Conservation (phyloP, 23 red algal species). For the Gracilaria gracilis region DNA sequence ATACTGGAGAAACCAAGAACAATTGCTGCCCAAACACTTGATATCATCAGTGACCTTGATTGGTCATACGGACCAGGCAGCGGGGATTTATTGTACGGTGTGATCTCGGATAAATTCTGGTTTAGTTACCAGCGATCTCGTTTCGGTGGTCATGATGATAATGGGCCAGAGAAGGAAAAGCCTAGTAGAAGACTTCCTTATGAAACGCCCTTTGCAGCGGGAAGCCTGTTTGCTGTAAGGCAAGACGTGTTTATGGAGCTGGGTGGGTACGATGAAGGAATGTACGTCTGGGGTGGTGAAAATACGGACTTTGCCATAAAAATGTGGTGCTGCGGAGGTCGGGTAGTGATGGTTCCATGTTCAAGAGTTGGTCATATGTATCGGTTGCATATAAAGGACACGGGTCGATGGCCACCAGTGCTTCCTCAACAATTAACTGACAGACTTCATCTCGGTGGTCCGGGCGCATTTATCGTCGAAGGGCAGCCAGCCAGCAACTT, state of each 20-base stretch:
- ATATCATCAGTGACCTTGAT: slow-evolving; percentile 74
- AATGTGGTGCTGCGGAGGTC: slow-evolving; percentile 64
- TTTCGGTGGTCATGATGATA: slow-evolving; percentile 51
- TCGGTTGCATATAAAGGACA: slow-evolving; percentile 55
- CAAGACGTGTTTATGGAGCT: slow-evolving; percentile 55
- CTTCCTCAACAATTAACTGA: slow-evolving; percentile 56
- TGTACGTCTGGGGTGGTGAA: slow-evolving; percentile 79
- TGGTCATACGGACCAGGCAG: slow-evolving; percentile 67
- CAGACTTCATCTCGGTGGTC: slow-evolving; percentile 33
- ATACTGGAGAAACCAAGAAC: slow-evolving; percentile 65
- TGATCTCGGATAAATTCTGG: slow-evolving; percentile 75
- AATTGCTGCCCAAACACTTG: slow-evolving; percentile 63
- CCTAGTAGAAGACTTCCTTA: slow-evolving; percentile 67
- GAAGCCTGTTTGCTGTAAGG: slow-evolving; percentile 63
- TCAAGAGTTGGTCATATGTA: slow-evolving; percentile 80
- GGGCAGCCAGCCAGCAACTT: slow-evolving; percentile 48
- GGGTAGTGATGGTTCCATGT: slow-evolving; percentile 72
- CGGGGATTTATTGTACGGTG: slow-evolving; percentile 68
- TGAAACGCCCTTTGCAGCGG: slow-evolving; percentile 69
- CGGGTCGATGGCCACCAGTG: slow-evolving; percentile 58
- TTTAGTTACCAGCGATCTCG: slow-evolving; percentile 70
- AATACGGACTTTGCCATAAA: slow-evolving; percentile 77
- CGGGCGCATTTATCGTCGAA: slow-evolving; percentile 27
- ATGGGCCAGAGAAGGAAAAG: slow-evolving; percentile 47
- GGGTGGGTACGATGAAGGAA: slow-evolving; percentile 72